These are phyloP conservation scores for Friedmanniomyces endolithicus DNA, from an alignment of 495 filamentous ascomycete species.

Conservation along the genomic window DNA sequence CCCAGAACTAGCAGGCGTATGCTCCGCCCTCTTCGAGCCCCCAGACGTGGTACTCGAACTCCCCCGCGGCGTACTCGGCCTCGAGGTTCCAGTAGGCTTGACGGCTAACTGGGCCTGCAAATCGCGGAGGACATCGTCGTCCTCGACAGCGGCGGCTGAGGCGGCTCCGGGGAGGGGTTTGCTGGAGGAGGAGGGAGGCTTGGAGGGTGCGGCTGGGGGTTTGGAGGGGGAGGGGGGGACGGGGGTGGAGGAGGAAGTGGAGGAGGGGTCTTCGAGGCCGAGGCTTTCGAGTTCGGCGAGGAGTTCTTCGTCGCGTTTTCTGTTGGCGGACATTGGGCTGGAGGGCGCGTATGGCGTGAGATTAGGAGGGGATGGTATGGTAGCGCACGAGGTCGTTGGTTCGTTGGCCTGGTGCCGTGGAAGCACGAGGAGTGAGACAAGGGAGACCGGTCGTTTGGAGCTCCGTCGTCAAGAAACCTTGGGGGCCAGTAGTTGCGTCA, in stretches of 20 bases:
- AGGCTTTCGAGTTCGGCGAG: slow-evolving; percentile 71
- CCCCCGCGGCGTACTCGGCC: slow-evolving; percentile 72
- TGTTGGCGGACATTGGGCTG: slow-evolving; percentile 33
- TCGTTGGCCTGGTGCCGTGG: too few species aligned
- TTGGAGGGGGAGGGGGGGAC: slow-evolving; percentile 29
- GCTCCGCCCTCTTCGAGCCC: slow-evolving; percentile 46
- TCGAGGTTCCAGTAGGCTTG: slow-evolving; percentile 46
- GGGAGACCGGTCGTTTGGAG: too few species aligned
- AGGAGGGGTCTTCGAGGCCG: slow-evolving; percentile 37
- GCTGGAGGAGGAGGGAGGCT: neutral
- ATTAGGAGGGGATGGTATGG: neutral
- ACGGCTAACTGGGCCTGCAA: slow-evolving; percentile 62
- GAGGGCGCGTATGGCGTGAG: slow-evolving; percentile 4
- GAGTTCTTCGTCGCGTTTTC: slow-evolving; percentile 63
- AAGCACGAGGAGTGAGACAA: too few species aligned
- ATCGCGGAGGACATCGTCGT: slow-evolving; percentile 69
- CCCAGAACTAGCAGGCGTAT: slow-evolving; percentile 39
- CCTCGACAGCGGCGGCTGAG: too few species aligned
- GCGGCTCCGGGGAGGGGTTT: slow-evolving; percentile 24
- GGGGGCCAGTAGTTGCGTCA: too few species aligned
- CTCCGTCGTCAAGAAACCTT: too few species aligned
- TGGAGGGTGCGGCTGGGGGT: neutral
- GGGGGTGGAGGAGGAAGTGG: slow-evolving; percentile 33
- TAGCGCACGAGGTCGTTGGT: neutral
- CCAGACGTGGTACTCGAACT: slow-evolving; percentile 44